These are phyloP conservation scores for Trichomonas gallinae DNA, from an alignment of 208 protist species.

Conservation along the genomic window DNA sequence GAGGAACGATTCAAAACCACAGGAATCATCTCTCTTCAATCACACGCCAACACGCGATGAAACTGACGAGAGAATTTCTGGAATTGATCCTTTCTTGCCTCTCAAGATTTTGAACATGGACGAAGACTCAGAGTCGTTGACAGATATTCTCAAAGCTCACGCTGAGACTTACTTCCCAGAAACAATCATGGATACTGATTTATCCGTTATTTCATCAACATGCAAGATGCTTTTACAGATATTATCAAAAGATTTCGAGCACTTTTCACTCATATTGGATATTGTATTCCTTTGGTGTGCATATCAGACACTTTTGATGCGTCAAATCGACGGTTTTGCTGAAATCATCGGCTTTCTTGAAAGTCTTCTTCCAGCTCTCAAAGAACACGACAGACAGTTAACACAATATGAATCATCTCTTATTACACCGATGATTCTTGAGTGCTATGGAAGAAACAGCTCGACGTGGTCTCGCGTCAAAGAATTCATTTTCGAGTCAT, in stretches of 20 bases:
- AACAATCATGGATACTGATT: not conserved
- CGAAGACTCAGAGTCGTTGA: not conserved
- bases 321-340: not conserved
- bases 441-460: not conserved
- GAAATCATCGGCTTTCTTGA: not conserved
- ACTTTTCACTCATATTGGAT: not conserved
- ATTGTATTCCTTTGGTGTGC: not conserved
- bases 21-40: not conserved
- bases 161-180: not conserved
- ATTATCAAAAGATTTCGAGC: not conserved
- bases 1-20: not conserved
- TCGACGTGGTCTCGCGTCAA: not conserved
- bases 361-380: not conserved
- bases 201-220: not conserved
- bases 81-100: not conserved
- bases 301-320: not conserved
- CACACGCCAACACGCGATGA: not conserved
- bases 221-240: not conserved
- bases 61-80: not conserved
- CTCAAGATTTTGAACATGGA: not conserved
- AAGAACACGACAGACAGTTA: not conserved
- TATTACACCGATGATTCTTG: not conserved
- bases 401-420: not conserved
- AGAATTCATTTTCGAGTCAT: not conserved
- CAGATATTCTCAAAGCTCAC: not conserved